These are phyloP conservation scores for Ophiognomonia clavigignenti-juglandacearum DNA, from an alignment of 2,329 filamentous ascomycete species.

Conservation along the genomic window DNA sequence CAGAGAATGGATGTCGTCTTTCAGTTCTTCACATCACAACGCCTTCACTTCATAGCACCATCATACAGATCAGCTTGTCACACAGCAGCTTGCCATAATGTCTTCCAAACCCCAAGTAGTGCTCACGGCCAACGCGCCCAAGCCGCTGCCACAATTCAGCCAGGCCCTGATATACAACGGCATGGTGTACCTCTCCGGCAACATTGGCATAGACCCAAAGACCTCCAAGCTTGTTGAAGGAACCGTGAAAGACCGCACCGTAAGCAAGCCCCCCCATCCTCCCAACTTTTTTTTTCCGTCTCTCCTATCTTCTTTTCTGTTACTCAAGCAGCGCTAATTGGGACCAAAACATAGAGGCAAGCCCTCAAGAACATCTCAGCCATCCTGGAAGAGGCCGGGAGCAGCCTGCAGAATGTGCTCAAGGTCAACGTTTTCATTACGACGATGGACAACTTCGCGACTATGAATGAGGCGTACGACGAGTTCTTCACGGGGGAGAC, in stretches of 20 bases:
- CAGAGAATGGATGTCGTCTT: too few species aligned
- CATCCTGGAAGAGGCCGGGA: conserved; percentile 57
- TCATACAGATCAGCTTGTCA: too few species aligned
- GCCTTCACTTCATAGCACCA: too few species aligned
- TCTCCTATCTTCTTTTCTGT: too few species aligned
- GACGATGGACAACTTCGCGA: conserved; percentile 59
- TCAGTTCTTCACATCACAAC: too few species aligned
- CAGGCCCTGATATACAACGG: conserved; percentile 59
- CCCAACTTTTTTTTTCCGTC: too few species aligned
- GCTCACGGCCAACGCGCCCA: conserved; percentile 42
- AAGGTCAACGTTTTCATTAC: conserved; percentile 65
- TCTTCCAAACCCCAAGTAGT: conserved; percentile 27
- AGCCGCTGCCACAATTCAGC: conserved; percentile 51
- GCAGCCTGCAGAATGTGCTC: conserved; percentile 54
- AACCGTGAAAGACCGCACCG: conserved; percentile 47
- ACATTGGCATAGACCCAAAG: conserved; percentile 52
- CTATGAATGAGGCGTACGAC: conserved; percentile 52
- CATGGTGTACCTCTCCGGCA: conserved; percentile 67
- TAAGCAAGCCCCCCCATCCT: too few species aligned
- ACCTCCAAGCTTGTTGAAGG: conserved; percentile 52
- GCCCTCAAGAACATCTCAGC: conserved; percentile 53
- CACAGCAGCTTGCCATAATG: background rate
- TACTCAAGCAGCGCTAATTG: too few species aligned
- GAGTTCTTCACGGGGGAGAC: conserved; percentile 40
- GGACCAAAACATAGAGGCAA: conserved; percentile 37